Percentiles rank a stretch among this genome's conserved stretches.
These are phyloP conservation scores for Quercus variabilis DNA, from an alignment of 306 rosid species.

Conservation along the genomic window DNA sequence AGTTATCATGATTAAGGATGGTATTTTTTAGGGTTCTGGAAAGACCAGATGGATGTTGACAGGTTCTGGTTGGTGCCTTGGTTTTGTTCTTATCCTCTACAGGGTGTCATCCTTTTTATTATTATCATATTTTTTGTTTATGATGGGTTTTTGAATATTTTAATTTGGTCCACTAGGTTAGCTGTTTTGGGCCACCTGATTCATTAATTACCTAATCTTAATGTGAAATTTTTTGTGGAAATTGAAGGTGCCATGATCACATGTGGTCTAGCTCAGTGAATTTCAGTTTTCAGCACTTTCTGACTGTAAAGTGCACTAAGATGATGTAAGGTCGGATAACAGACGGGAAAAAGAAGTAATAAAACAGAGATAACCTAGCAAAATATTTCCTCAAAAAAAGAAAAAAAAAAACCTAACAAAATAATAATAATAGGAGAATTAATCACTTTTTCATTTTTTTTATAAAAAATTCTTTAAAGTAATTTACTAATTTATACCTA, in stretches of 20 bases:
- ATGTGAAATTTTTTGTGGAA: neutral
- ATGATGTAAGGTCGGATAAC: too few species aligned
- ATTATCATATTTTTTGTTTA: neutral
- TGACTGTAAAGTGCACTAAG: too few species aligned
- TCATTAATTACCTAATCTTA: neutral
- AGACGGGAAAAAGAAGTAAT: too few species aligned
- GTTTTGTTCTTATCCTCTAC: conserved; percentile 43
- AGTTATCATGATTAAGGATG: neutral
- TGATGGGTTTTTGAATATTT: conserved; percentile 7
- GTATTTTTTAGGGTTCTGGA: conserved; percentile 35
- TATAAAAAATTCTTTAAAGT: too few species aligned
- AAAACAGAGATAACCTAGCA: too few species aligned
- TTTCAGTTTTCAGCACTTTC: neutral
- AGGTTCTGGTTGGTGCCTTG: conserved; percentile 16
- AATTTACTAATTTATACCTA: too few species aligned
- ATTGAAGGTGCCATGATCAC: conserved; percentile 2
- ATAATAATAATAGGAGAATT: too few species aligned
- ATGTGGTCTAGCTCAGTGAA: neutral
- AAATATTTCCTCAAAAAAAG: too few species aligned
- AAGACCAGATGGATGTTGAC: conserved; percentile 26
- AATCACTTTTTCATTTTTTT: too few species aligned
- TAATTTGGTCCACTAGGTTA: neutral
- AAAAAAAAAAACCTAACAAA: too few species aligned
- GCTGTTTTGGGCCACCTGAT: conserved; percentile 16
- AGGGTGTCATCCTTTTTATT: conserved; percentile 15